Percentiles rank a stretch among this genome's conserved stretches.
Conservation (phyloP, 495 filamentous ascomycete genomes). For the Aspergillus ostianus region DNA sequence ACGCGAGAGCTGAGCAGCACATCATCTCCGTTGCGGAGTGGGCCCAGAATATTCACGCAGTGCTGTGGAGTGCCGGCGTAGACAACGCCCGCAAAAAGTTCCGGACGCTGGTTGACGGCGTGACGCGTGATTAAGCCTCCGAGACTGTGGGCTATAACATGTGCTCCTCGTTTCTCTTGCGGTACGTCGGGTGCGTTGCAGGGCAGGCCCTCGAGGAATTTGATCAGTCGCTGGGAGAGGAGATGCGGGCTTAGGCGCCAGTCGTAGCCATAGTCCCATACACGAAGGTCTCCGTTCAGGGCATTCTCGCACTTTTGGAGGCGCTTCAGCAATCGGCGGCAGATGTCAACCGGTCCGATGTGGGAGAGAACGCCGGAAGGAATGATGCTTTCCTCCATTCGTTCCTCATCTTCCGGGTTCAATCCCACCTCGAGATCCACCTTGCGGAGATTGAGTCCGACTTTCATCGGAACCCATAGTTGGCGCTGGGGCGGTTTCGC, state of each 20-base stretch:
- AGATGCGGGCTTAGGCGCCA: slow-evolving; percentile 87
- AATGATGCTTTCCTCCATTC: slow-evolving; percentile 76
- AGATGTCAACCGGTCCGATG: slow-evolving; percentile 91
- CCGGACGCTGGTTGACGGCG: slow-evolving; percentile 82
- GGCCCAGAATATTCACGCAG: slow-evolving; percentile 89
- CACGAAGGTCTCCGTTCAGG: slow-evolving; percentile 64
- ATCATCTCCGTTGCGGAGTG: slow-evolving; percentile 84
- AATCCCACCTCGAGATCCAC: slow-evolving; percentile 89
- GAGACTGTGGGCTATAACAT: slow-evolving; percentile 84
- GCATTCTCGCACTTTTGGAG: slow-evolving; percentile 72
- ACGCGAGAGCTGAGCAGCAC: slow-evolving; percentile 88
- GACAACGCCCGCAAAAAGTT: slow-evolving; percentile 82
- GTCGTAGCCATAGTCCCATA: slow-evolving; percentile 93
- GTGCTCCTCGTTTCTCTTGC: slow-evolving; percentile 60
- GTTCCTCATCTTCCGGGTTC: slow-evolving; percentile 79
- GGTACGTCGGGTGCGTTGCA: slow-evolving; percentile 61
- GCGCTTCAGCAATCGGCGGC: slow-evolving; percentile 74
- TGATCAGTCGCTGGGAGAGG: slow-evolving; percentile 64
- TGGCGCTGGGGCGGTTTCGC: slow-evolving; percentile 76
- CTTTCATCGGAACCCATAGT: slow-evolving; percentile 92
- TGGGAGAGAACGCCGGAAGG: slow-evolving; percentile 83
- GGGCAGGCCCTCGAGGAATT: slow-evolving; percentile 70
- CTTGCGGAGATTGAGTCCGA: slow-evolving; percentile 87
- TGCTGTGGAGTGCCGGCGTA: slow-evolving; percentile 83
- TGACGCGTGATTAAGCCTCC: slow-evolving; percentile 89